These are phyloP conservation scores for Chrysoporthe austroafricana DNA, from an alignment of 2,329 filamentous ascomycete genomes.

Conservation along the genomic window DNA sequence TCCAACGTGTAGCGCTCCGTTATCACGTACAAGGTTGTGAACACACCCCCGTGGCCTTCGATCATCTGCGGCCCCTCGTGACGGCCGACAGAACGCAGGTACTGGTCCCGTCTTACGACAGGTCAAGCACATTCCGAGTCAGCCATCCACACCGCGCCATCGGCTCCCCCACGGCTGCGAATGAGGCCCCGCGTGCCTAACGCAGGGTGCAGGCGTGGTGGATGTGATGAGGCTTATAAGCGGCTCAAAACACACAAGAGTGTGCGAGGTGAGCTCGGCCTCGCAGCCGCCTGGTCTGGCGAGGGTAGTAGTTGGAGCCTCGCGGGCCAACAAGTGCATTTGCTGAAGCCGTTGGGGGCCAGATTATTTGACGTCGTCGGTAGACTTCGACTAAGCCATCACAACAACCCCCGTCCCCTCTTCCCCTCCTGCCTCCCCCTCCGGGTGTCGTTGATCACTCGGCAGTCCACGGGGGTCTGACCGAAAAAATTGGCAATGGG, in stretches of 20 bases:
- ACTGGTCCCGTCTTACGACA: constrained; percentile 25
- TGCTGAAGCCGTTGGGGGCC: constrained; percentile 1
- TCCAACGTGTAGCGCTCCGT: neutral
- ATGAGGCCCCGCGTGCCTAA: constrained; percentile 17
- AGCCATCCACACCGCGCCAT: constrained; percentile 14
- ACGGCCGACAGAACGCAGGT: constrained; percentile 28
- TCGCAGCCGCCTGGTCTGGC: neutral
- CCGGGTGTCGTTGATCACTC: constrained; percentile 15
- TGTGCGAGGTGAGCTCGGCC: neutral
- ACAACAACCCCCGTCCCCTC: too few species aligned
- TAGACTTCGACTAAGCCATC: neutral
- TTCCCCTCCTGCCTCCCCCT: too few species aligned
- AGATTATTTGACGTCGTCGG: constrained; percentile 3
- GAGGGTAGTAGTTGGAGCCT: neutral
- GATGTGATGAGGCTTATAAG: constrained; percentile 15
- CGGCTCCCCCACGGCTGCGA: neutral
- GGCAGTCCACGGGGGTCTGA: constrained; percentile 13
- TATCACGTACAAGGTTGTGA: neutral
- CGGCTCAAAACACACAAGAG: neutral
- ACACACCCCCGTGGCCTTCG: constrained; percentile 5
- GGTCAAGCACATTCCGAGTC: constrained; percentile 16
- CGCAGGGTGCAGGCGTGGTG: neutral
- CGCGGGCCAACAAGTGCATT: neutral
- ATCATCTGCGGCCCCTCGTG: constrained; percentile 30
- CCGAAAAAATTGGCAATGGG: constrained; percentile 3